Conservation (phyloP, 352 stramenopile species). For the Hyaloperonospora brassicae region DNA sequence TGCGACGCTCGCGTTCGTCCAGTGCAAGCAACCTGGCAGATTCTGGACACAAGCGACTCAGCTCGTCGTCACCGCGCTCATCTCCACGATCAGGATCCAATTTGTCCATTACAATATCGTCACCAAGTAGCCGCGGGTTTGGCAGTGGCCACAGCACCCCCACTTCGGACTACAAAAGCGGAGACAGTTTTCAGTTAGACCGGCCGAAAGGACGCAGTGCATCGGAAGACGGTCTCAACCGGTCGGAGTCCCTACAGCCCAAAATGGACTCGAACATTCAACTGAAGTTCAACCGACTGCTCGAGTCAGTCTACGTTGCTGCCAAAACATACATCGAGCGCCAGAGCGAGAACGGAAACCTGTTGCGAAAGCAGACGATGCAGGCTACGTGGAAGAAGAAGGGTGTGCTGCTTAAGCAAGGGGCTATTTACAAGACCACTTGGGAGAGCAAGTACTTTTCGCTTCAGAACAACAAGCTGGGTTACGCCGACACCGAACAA, state of each 20-base stretch:
- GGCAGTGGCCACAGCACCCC: conserved; percentile 59
- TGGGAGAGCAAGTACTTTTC: conserved; percentile 86
- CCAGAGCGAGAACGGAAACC: conserved; percentile 52
- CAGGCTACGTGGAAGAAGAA: conserved; percentile 88
- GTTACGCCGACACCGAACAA: conserved; percentile 71
- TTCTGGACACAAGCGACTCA: conserved; percentile 73
- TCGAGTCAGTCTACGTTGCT: conserved; percentile 80
- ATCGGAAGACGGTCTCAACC: conserved; percentile 69
- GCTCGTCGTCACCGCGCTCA: conserved; percentile 51
- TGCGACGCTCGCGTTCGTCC: conserved; percentile 63
- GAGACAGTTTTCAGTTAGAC: conserved; percentile 47
- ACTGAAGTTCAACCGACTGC: conserved; percentile 67
- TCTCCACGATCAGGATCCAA: conserved; percentile 40
- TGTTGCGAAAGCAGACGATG: conserved; percentile 54
- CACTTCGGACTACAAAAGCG: conserved; percentile 50
- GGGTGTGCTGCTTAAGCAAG: conserved; percentile 77
- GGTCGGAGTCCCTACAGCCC: conserved; percentile 42
- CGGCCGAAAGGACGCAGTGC: conserved; percentile 59
- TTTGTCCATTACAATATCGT: conserved; percentile 70
- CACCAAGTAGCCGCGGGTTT: conserved; percentile 49
- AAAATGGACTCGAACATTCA: conserved; percentile 86
- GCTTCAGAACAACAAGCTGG: conserved; percentile 83
- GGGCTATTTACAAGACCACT: conserved; percentile 87
- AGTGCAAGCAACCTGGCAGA: conserved; percentile 74
- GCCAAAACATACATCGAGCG: conserved; percentile 82